phyloP scores from a whole-genome alignment of 208 protist species.

The Crithidia sp. region DNA sequence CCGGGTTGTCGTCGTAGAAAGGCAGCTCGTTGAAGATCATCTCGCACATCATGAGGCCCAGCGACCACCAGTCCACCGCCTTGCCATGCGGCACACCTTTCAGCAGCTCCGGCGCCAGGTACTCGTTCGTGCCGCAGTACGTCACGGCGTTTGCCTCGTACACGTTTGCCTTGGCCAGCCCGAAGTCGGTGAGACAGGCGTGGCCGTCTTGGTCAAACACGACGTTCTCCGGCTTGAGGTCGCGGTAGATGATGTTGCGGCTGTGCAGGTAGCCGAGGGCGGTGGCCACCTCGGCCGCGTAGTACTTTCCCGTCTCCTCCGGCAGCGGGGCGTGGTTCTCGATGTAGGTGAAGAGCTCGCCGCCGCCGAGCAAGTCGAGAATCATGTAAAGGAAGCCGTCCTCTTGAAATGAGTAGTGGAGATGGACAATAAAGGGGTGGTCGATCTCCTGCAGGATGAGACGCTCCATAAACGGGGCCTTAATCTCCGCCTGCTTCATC shows the following conservation, averaged over 20 bases:
- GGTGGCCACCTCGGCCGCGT: slow-evolving; percentile 90
- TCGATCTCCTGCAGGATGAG: slow-evolving; percentile 91
- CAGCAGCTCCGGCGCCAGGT: slow-evolving; percentile 95
- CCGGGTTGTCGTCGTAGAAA: slow-evolving; percentile 92
- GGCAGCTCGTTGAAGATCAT: slow-evolving; percentile 95
- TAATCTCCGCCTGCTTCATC: slow-evolving; percentile 50
- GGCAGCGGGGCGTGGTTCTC: slow-evolving; percentile 61
- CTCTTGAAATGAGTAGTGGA: slow-evolving; percentile 97
- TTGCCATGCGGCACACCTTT: slow-evolving; percentile 89
- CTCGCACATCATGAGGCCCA: slow-evolving; percentile 97
- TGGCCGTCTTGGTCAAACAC: slow-evolving; percentile 88
- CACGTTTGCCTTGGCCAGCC: slow-evolving; percentile 84
- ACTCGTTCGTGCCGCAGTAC: slow-evolving; percentile 92
- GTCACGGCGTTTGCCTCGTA: slow-evolving; percentile 71
- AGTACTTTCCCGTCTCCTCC: slow-evolving; percentile 88
- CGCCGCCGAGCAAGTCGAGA: slow-evolving; percentile 92
- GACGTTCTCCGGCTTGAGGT: slow-evolving; percentile 93
- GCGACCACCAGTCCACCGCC: slow-evolving; percentile 97
- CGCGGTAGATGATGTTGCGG: slow-evolving; percentile 93
- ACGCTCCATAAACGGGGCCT: slow-evolving; percentile 73
- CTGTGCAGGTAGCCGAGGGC: slow-evolving; percentile 93
- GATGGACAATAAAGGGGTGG: slow-evolving; percentile 94
- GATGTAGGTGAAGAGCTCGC: slow-evolving; percentile 91
- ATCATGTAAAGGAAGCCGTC: slow-evolving; percentile 92
- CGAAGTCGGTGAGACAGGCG: slow-evolving; percentile 92